Conservation (phyloP, 2,329 filamentous ascomycete genomes). For the Zymoseptoria brevis region DNA sequence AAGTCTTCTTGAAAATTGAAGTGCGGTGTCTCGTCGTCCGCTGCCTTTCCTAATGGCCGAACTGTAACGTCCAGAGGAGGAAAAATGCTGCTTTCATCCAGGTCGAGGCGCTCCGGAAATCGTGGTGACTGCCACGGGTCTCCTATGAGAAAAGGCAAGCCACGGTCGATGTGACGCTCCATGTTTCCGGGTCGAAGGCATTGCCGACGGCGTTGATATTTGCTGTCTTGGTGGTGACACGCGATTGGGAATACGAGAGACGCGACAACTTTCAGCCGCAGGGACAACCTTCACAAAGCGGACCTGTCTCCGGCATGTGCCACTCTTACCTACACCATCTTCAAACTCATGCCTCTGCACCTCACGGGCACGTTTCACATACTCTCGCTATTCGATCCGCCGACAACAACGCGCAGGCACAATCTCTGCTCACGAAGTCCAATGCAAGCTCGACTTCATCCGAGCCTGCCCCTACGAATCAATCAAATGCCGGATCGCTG, state of each 20-base stretch:
- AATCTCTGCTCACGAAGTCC: background rate
- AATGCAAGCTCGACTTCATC: constrained; percentile 29
- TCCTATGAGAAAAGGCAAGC: constrained; percentile 18
- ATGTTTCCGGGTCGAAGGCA: background rate
- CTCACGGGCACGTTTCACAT: background rate
- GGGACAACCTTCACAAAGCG: background rate
- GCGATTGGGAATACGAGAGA: background rate
- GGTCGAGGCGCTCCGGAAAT: constrained; percentile 1
- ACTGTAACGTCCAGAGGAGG: constrained; percentile 2
- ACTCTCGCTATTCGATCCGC: background rate
- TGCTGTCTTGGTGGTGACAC: background rate
- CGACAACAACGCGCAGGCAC: background rate
- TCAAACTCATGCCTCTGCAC: background rate
- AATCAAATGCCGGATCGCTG: constrained; percentile 31
- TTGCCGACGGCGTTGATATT: background rate
- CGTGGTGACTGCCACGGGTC: constrained; percentile 16
- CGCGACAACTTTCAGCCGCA: background rate
- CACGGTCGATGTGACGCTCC: constrained; percentile 1
- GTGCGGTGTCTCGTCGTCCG: background rate
- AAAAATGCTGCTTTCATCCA: constrained; percentile 12
- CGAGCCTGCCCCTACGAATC: constrained; percentile 24
- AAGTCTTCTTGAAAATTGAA: constrained; percentile 10
- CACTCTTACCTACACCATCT: background rate
- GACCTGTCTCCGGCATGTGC: background rate
- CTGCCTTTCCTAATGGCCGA: background rate